These are phyloP conservation scores for Emericellopsis atlantica DNA, from an alignment of 2,329 filamentous ascomycete species.

Conservation along the genomic window DNA sequence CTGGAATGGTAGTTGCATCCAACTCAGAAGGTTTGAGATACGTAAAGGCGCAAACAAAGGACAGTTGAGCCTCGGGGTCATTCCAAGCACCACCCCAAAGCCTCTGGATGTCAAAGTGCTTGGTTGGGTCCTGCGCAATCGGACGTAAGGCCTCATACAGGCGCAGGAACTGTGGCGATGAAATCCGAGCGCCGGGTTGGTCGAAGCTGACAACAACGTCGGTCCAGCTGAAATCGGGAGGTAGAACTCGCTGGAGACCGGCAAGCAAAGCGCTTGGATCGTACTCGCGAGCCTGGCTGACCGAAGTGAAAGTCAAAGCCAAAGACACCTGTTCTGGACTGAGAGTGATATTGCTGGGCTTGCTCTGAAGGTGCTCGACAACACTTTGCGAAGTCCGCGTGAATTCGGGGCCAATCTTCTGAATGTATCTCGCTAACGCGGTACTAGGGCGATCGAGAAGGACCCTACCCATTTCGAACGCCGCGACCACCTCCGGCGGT, in stretches of 20 bases:
- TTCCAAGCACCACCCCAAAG: slow-evolving; percentile 90
- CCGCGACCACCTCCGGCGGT: slow-evolving; percentile 59
- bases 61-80: slow-evolving; percentile 75
- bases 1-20: slow-evolving; percentile 75
- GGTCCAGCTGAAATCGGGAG: slow-evolving; percentile 54
- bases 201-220: slow-evolving; percentile 72
- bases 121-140: slow-evolving; percentile 43
- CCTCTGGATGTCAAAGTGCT: slow-evolving; percentile 64
- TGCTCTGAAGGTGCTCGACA: slow-evolving; percentile 36
- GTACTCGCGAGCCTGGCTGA: slow-evolving; percentile 42
- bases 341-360: slow-evolving; percentile 45
- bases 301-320: slow-evolving; percentile 55
- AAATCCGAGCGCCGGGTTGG: slow-evolving; percentile 61
- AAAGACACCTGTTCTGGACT: slow-evolving; percentile 73
- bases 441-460: slow-evolving; percentile 45
- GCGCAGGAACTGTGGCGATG: slow-evolving; percentile 66
- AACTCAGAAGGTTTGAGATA: slow-evolving; percentile 63
- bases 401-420: slow-evolving; percentile 60
- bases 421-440: slow-evolving; percentile 53
- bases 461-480: slow-evolving; percentile 56
- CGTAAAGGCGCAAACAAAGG: slow-evolving; percentile 83
- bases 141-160: slow-evolving; percentile 71
- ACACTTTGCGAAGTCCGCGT: slow-evolving; percentile 65
- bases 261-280: slow-evolving; percentile 44
- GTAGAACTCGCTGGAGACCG: slow-evolving; percentile 48